phyloP scores from a whole-genome alignment of 441 rosid species.

The Adansonia gregorii region DNA sequence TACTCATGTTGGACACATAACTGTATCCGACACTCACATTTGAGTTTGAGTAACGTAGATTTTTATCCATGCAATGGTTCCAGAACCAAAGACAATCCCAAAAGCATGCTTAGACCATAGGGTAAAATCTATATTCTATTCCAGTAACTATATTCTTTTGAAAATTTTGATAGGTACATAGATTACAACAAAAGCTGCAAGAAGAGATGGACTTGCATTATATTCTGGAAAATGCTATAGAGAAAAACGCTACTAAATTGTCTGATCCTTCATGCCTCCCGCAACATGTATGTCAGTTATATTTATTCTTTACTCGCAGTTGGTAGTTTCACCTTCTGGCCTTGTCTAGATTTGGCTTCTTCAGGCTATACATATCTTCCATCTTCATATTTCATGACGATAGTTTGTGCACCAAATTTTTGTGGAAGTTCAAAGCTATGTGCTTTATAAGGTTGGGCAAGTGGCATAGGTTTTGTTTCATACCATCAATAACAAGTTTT shows the following conservation, averaged over 20 bases:
- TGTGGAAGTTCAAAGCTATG: constrained; percentile 13
- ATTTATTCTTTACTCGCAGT: background rate
- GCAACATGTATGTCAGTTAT: constrained; percentile 46
- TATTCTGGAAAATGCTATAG: constrained; percentile 61
- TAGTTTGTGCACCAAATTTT: background rate
- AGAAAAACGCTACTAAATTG: constrained; percentile 51
- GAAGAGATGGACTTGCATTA: constrained; percentile 65
- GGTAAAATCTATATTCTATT: background rate
- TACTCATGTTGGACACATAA: too few species aligned
- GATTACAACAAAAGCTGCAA: constrained; percentile 61
- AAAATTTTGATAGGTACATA: constrained; percentile 58
- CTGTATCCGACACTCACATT: too few species aligned
- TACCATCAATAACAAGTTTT: background rate
- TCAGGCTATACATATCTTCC: background rate
- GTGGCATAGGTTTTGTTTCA: background rate
- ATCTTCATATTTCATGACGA: background rate
- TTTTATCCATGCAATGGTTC: background rate
- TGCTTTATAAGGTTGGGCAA: background rate
- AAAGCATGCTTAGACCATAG: background rate
- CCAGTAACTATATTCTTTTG: background rate
- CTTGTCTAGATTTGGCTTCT: background rate
- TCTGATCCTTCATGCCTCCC: constrained; percentile 59
- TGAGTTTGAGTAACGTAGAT: too few species aligned
- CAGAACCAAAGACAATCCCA: background rate
- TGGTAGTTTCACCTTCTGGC: background rate